Base-by-base conservation (phyloP, 2,329 filamentous ascomycete species). In the Emmonsiellopsis sp. region DNA sequence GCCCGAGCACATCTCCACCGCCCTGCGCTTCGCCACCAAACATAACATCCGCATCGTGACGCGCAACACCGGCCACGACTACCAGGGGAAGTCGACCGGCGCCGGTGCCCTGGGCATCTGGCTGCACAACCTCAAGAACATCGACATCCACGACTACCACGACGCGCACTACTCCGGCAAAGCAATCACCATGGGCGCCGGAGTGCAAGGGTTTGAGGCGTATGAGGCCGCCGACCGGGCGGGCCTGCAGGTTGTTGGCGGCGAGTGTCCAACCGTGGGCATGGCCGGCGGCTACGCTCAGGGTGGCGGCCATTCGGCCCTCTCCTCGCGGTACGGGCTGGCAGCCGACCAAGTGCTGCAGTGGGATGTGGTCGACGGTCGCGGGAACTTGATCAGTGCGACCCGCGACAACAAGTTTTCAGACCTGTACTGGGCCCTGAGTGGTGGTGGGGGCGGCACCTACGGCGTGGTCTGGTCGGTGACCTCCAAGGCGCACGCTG, bases 381-480 rank as follows among this genome's bases (percentile, higher is more conserved):
- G 63, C 13, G 79, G 81, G 2, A 54, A 70, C 13, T 59, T 75
- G 11, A 55, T 82, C 1, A 73, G 64, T 2, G 79, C 79, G 0
- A 75, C 69, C 3, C 70, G 68, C 0, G 60, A 59, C 0, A 56
- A 75, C 37, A 78, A 84, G 57, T 27, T 27, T 27, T 54, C 68
- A 0, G 82, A 85, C 46, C 69, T 86, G 1, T 85, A 80, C 68
- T 86, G 81, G 82, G 83, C 82, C 0, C 65, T 84, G 1, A 71
- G 71, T 42, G 81, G 81, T 3, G 81, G 82, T 0, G 81, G 82
- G 2, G 77, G 74, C 6, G 79, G 80, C n/a, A 83, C 74, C 39
- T 85, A 77, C 57, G 82, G 72, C 2, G 71, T 83, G 2, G 78
- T 84, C 1, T 63, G 74, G 10, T 79, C 77, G 2, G 70, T 83